Evolutionary conservation across 2,329 filamentous ascomycete genomes (phyloP), one percentile per base, ranked within the genome.

Genomic region (Talaromyces sp.): DNA sequence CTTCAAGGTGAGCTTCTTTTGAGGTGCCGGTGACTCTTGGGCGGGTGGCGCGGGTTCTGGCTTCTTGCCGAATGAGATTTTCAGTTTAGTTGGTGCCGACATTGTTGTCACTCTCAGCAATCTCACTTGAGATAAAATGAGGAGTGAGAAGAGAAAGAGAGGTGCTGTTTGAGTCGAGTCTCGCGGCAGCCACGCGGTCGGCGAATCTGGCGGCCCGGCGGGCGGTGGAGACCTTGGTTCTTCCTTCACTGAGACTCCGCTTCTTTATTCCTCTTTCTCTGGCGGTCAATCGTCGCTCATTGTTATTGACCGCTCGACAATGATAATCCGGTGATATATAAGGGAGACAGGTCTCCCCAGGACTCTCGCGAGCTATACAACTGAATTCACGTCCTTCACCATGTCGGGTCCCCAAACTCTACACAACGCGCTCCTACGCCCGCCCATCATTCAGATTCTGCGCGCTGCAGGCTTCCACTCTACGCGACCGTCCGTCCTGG

Each of bases 401-500:
- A 82, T 81, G 75, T 77, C 79, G 17, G 75, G 78, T 53, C 74
- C 77, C 60, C 76, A 80, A 64, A 42, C 17, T 25, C 80, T 90
- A 55, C 84, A 89, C 78, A 88, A 91, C 76, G 88, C 90, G 63
- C 88, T 96, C 65, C 83, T 98, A 61, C 91, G 92, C 49, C 93
- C 93, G 1, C 88, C 88, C 55, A 86, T 97, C 63, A 86, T 98
- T 62, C 92, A 97, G 77, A 93, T 96, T 70, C 86, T 98, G 57
- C 92, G 93, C 71, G 91, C 93, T 32, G 89, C 92, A 27, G 93
- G 93, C 72, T 98, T 96, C 78, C 91, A 96, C 73, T 84, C 88
- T 49, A 90, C 92, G 57, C 87, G 87, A 59, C 88, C 91, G 1
- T 88, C 89, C 3, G 92, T 96, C 7, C 82, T 97, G 61, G 93